Evolutionary conservation across 345 rosid genomes (phyloP), one percentile per base, ranked within the genome.

Genomic region (Brassica cretica): DNA sequence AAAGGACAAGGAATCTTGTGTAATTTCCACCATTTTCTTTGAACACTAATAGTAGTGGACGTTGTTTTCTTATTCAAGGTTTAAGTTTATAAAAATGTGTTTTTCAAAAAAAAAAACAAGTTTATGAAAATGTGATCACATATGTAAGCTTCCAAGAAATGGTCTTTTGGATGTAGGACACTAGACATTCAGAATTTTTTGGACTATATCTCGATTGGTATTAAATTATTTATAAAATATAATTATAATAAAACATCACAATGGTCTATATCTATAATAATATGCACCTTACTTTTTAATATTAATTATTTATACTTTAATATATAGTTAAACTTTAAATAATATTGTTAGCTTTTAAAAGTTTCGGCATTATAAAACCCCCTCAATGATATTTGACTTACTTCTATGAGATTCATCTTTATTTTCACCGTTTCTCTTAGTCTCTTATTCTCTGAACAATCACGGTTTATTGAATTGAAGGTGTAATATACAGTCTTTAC

Each of bases 1-100:
- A 75, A 65, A 71, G 73, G 16, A 80, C 44, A 70, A 64, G 64
- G 46, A 80, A 65, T 70, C 44, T 74, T 79, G 74, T 69, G 78
- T 69, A 53, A 63, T 37, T 74, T 79, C 75, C 75, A 69, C 72
- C 79, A 55, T 79, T 68, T 74, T 56, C 53, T 62, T 68, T 53
- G 66, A 69, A 79, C 70, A 49, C 21, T 30, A 37, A 61, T 76
- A 49, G 72, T 29, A 39, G 35, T 55, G 30, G 4, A 74, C 64
- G 41, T 68, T 69, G 65, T 79, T 74, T 53, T 49, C 39, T 74
- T 79, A 61, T 53, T 62, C 78, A 62, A 68, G 29, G 4, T 33
- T 32, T 16, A 66, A 56, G 9, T 16, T 71, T 53, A 27, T 64
- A 5, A 53, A 39, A 14, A 65, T 71, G 18, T 71, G 14, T 35